Evolutionary conservation across 148 eudicot species (phyloP).

Genomic region (Polygonum aviculare): DNA sequence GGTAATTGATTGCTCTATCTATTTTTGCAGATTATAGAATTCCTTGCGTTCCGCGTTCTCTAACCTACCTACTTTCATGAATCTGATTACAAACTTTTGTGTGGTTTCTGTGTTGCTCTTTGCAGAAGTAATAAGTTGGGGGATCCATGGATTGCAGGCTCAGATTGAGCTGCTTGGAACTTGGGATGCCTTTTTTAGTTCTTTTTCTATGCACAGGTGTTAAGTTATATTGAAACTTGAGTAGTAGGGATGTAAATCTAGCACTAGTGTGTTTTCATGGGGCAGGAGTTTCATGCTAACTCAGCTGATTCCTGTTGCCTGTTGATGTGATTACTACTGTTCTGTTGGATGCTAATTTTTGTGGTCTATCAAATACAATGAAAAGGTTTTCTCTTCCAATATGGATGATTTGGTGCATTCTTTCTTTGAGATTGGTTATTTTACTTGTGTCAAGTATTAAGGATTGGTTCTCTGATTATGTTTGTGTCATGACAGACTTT

Average conservation of each 20-base stretch:
- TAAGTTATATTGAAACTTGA: background rate
- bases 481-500: too few species aligned
- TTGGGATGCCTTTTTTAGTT: background rate
- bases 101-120: background rate
- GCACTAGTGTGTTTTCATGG: background rate
- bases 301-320: slow-evolving; percentile 1
- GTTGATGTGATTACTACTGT: background rate
- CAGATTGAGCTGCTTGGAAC: background rate
- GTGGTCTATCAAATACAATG: background rate
- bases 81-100: background rate
- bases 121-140: slow-evolving; percentile 1
- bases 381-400: background rate
- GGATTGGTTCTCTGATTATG: background rate
- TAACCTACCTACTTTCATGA: background rate
- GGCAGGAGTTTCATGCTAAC: background rate
- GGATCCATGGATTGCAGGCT: background rate
- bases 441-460: background rate
- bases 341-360: background rate
- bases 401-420: background rate
- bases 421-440: background rate
- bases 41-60: background rate
- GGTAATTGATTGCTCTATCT: slow-evolving; percentile 15
- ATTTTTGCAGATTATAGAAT: background rate
- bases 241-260: background rate
- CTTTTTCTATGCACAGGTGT: background rate